Conservation (phyloP, 345 rosid genomes). For the Moricandia arvensis region DNA sequence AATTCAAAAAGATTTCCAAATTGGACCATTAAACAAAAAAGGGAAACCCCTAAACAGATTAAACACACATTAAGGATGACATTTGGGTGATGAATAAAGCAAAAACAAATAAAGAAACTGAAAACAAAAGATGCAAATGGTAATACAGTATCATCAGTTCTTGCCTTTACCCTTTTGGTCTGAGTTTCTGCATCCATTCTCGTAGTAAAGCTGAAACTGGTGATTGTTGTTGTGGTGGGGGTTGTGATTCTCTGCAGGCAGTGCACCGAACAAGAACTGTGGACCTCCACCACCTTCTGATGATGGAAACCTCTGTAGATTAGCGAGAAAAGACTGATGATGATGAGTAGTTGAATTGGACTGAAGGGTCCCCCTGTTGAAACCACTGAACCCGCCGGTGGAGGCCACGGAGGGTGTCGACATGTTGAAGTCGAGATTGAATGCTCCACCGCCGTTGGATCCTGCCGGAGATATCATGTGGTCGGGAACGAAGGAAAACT, state of each 20-base stretch:
- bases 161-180: slow-evolving; percentile 84
- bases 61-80: slow-evolving; percentile 22
- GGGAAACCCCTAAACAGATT: slow-evolving; percentile 3
- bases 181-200: slow-evolving; percentile 65
- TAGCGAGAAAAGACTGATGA: slow-evolving; percentile 59
- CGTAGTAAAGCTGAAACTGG: slow-evolving; percentile 78
- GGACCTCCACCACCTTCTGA: slow-evolving; percentile 50
- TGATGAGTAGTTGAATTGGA: slow-evolving; percentile 69
- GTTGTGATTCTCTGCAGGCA: slow-evolving; percentile 60
- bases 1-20: slow-evolving; percentile 7
- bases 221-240: slow-evolving; percentile 42
- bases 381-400: slow-evolving; percentile 68
- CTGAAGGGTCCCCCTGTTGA: slow-evolving; percentile 99
- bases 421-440: slow-evolving; percentile 80
- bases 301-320: slow-evolving; percentile 69
- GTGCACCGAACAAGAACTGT: slow-evolving; percentile 67
- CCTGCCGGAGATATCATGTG: slow-evolving; percentile 60
- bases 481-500: slow-evolving; percentile 73
- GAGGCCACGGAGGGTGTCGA: slow-evolving; percentile 47
- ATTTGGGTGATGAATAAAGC: slow-evolving; percentile 3
- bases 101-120: slow-evolving; percentile 5
- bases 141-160: slow-evolving; percentile 42
- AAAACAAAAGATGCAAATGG: slow-evolving; percentile 14
- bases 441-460: slow-evolving; percentile 53
- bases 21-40: background rate